Evolutionary conservation across 2,329 filamentous ascomycete species (phyloP).

Genomic region (Juglanconis juglandina): DNA sequence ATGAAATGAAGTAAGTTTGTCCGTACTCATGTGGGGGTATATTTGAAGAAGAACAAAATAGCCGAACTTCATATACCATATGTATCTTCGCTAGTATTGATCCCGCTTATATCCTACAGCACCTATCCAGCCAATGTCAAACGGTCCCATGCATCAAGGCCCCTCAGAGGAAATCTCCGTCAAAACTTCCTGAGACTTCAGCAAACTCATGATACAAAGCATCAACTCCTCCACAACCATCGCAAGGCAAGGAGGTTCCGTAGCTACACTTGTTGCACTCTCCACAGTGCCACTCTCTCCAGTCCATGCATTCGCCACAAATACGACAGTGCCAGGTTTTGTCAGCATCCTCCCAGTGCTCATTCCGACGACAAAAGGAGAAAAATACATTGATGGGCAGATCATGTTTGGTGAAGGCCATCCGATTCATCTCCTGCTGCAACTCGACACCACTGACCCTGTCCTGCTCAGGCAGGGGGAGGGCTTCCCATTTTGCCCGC

Average conservation of each 20-base stretch:
- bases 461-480: not conserved
- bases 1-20: too few relatives aligned
- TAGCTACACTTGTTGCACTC: conserved; percentile 4
- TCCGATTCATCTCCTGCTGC: conserved; percentile 14
- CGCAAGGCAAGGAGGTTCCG: not conserved
- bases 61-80: too few relatives aligned
- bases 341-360: not conserved
- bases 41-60: too few relatives aligned
- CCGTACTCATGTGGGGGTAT: too few relatives aligned
- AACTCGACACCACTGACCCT: not conserved
- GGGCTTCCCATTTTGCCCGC: conserved; percentile 9
- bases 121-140: too few relatives aligned
- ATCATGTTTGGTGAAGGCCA: not conserved
- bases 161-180: too few relatives aligned
- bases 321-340: conserved; percentile 4
- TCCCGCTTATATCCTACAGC: too few relatives aligned
- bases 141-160: too few relatives aligned
- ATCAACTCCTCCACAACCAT: not conserved
- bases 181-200: not conserved
- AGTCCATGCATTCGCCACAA: conserved; percentile 5
- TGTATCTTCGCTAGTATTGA: too few relatives aligned
- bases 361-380: conserved; percentile 6
- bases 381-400: not conserved
- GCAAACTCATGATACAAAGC: not conserved
- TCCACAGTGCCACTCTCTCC: conserved; percentile 8